These are phyloP conservation scores for Chiua sp. DNA, from an alignment of 1,284 basidiomycete species.

Conservation along the genomic window DNA sequence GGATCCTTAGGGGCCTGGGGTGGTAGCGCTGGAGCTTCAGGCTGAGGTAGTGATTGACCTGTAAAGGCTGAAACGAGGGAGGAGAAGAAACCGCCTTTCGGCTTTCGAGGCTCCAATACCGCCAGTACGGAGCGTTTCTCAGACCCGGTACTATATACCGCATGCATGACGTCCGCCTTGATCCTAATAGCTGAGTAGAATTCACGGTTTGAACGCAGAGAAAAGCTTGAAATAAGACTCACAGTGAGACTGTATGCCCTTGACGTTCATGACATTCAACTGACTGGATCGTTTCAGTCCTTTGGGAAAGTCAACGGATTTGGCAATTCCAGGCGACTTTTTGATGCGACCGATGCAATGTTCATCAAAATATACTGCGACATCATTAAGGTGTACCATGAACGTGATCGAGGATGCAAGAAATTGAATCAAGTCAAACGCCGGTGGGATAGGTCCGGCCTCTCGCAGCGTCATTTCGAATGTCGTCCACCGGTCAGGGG, in stretches of 20 bases:
- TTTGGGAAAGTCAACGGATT: slow-evolving; percentile 55
- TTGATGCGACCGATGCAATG: slow-evolving; percentile 76
- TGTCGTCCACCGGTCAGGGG: slow-evolving; percentile 74
- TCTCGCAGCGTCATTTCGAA: slow-evolving; percentile 94
- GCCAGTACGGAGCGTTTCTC: slow-evolving; percentile 54
- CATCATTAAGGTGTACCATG: slow-evolving; percentile 81
- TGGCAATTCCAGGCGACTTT: slow-evolving; percentile 70
- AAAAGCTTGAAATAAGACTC: slow-evolving; percentile 2
- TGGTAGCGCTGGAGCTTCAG: slow-evolving; percentile 42
- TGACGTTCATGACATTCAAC: slow-evolving; percentile 29
- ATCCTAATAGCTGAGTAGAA: slow-evolving; percentile 69
- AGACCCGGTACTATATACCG: slow-evolving; percentile 77
- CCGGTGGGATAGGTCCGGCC: slow-evolving; percentile 79
- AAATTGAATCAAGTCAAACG: slow-evolving; percentile 90
- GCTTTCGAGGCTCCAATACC: slow-evolving; percentile 43
- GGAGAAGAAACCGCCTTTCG: slow-evolving; percentile 73
- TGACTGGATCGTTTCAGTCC: slow-evolving; percentile 26
- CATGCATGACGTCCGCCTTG: slow-evolving; percentile 82
- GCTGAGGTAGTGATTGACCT: slow-evolving; percentile 40
- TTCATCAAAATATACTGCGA: slow-evolving; percentile 84
- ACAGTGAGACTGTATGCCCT: slow-evolving; percentile 28
- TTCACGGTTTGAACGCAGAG: background rate
- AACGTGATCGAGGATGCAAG: slow-evolving; percentile 94
- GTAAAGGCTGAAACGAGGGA: slow-evolving; percentile 75
- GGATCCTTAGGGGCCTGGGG: slow-evolving; percentile 57